Percentiles rank a stretch among this genome's conserved stretches.
Evolutionary conservation across 345 rosid species (phyloP).

Genomic region (Hirschfeldia incana): DNA sequence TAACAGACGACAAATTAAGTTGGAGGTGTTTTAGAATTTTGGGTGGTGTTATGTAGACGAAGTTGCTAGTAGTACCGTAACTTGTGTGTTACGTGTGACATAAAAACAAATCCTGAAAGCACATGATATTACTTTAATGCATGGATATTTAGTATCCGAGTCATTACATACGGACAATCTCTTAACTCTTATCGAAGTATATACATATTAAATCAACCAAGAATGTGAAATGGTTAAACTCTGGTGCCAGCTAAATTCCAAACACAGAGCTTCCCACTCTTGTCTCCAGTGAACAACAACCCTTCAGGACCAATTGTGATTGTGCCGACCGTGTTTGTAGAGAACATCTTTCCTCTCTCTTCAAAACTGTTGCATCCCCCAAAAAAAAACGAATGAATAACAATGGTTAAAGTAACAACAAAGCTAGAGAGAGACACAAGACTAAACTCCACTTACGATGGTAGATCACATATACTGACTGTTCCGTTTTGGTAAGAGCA

Average conservation of each 20-base stretch:
- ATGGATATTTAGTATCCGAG: not conserved
- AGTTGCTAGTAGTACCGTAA: not conserved
- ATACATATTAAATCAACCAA: not conserved
- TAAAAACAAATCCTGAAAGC: not conserved
- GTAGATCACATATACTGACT: constrained; percentile 45
- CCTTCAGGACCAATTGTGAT: constrained; percentile 45
- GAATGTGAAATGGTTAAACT: not conserved
- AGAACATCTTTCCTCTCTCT: constrained; percentile 55
- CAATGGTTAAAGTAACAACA: not conserved
- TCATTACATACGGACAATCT: not conserved
- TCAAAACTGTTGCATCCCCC: constrained; percentile 11
- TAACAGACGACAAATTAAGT: not conserved
- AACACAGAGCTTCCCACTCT: constrained; percentile 40
- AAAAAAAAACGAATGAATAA: not conserved
- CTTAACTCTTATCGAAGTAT: not conserved
- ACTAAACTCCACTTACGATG: constrained; percentile 43
- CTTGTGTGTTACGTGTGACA: not conserved
- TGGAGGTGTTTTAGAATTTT: not conserved
- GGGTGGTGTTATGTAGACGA: not conserved
- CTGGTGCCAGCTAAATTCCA: constrained; percentile 29
- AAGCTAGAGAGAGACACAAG: not conserved
- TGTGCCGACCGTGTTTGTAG: constrained; percentile 39
- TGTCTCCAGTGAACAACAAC: constrained; percentile 57
- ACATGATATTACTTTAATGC: not conserved
- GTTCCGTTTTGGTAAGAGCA: constrained; percentile 46